These are phyloP conservation scores for Cornus kousa DNA, from an alignment of 148 eudicot species.

Conservation along the genomic window DNA sequence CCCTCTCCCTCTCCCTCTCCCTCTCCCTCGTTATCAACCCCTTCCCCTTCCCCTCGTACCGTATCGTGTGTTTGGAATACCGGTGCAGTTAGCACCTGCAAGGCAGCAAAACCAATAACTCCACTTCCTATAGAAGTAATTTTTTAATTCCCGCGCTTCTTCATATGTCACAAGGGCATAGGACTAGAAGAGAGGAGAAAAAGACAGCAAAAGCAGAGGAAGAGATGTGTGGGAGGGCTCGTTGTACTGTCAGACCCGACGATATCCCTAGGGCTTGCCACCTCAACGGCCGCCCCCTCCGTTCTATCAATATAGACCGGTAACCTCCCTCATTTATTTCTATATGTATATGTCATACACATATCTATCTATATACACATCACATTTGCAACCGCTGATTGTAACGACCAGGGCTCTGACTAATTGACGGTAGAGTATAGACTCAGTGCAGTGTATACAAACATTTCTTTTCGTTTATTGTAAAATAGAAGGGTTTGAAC, in stretches of 20 bases:
- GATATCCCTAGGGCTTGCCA: slow-evolving; percentile 68
- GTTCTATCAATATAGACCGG: slow-evolving; percentile 69
- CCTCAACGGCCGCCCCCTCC: slow-evolving; percentile 47
- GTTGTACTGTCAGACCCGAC: slow-evolving; percentile 67
- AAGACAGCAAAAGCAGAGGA: slow-evolving; percentile 3
- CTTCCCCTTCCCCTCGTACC: too few species aligned
- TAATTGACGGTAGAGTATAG: neutral
- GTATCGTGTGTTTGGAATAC: too few species aligned
- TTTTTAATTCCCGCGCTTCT: neutral
- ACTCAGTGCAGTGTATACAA: neutral
- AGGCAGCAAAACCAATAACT: too few species aligned
- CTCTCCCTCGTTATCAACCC: too few species aligned
- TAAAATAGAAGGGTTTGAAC: neutral
- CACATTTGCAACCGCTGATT: neutral
- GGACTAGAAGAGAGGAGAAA: neutral
- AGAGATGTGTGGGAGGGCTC: slow-evolving; percentile 68
- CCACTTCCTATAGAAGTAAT: too few species aligned
- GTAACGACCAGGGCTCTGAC: neutral
- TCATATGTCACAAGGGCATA: neutral
- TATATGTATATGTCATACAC: neutral
- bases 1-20: too few species aligned
- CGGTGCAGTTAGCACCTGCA: too few species aligned
- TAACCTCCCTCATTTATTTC: slow-evolving; percentile 10
- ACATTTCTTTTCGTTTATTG: neutral
- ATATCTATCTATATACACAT: too few species aligned